Evolutionary conservation across 169 alveolate species (phyloP), one percentile per base, ranked within the genome.

Genomic region (Hepatocystis sp.): DNA sequence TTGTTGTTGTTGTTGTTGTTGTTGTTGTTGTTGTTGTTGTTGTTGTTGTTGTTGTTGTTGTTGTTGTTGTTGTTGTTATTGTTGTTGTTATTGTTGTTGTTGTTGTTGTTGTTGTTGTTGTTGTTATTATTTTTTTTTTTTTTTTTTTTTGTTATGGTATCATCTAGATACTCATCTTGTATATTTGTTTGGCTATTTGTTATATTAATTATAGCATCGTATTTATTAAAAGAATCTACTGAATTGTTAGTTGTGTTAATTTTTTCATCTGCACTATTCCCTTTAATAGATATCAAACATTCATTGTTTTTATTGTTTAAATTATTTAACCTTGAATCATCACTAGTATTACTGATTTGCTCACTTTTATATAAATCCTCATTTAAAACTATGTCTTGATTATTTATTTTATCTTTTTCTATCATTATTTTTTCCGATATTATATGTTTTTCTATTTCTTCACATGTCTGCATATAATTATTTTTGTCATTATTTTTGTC

Each of bases 141-240:
- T 30, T 39, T 25, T 32, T 52, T 66, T 46, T 23, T 7, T 21
- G 32, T 65, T 30, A 1, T 56, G 51, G 2, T 8, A 4, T 30
- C 4, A 13, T 32, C 25, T 23, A n/a, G 23, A 27, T 30, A 8
- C 32, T 28, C 46, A n/a, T 11, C 15, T 8, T 11, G 17, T 0
- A 3, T 28, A 27, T 2, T 2, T 2, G 4, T 44, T 44, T 17
- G 61, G 32, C n/a, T 27, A 66, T 19, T 32, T 19, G 47, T 1
- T 28, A 76, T 39, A 42, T 76, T 36, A 58, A 52, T 52, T 23
- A 46, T 10, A 1, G 67, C 30, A 47, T 63, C 32, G 25, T 21
- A 17, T 2, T 76, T 60, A n/a, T 13, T 28, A 10, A 23, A 34
- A 17, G 46, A 42, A 19, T 23, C 55, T 4, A 42, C 23, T 39